Conservation (phyloP, 225 moss, liverwort and hornwort species). For the Physcomitrium patens region DNA sequence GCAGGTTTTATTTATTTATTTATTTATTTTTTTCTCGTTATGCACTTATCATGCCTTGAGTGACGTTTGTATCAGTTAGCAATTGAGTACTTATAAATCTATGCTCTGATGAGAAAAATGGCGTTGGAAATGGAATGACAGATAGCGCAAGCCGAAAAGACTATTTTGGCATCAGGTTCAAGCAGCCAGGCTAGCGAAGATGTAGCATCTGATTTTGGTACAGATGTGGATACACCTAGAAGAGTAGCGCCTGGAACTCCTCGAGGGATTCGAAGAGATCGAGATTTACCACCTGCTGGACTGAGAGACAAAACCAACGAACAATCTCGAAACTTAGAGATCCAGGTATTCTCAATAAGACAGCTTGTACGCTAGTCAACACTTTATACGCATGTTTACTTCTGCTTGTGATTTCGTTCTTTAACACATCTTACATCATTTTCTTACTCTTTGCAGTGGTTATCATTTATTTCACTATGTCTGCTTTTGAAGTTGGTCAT, state of each 20-base stretch:
- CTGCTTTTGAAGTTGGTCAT: neutral
- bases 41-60: neutral
- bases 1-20: too few species aligned
- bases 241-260: constrained; percentile 50
- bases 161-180: constrained; percentile 36
- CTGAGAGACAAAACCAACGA: constrained; percentile 54
- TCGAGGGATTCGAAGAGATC: constrained; percentile 50
- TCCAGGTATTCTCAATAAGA: constrained; percentile 46
- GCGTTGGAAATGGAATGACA: constrained; percentile 32
- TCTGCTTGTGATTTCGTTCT: neutral
- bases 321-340: constrained; percentile 67
- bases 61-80: constrained; percentile 9
- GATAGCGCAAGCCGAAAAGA: constrained; percentile 63
- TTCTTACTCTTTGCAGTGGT: constrained; percentile 3
- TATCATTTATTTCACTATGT: constrained; percentile 8
- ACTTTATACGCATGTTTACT: neutral
- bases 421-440: neutral
- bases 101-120: constrained; percentile 1
- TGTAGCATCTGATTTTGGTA: constrained; percentile 31
- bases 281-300: constrained; percentile 69
- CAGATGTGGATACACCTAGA: constrained; percentile 52
- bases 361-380: neutral
- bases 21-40: constrained; percentile 22
- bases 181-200: constrained; percentile 43
- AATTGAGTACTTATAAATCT: neutral